Evolutionary conservation across 2,329 filamentous ascomycete species (phyloP), one percentile per base, ranked within the genome.

Genomic region (Phaeosphaeria sp.): DNA sequence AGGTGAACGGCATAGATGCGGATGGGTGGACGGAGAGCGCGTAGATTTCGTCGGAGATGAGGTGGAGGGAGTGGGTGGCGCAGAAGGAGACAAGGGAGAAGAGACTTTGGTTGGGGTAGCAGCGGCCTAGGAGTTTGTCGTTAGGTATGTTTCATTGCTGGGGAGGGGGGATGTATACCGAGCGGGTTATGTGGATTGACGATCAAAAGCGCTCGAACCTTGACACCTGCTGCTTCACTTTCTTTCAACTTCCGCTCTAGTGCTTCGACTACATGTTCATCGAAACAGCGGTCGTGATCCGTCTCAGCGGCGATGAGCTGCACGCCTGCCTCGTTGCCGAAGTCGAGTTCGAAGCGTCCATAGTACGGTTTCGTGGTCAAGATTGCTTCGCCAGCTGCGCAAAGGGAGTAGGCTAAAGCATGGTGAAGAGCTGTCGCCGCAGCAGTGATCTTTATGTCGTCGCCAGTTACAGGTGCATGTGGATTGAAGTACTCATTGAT

Each of bases 41-140:
- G 64, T 87, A 87, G 40, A 88, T 82, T 65, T 88, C 86, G 66
- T 88, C 85, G 62, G 80, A 82, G 68, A 87, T 79, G 39, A 87
- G 73, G 62, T 87, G 84, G 4, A 87, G 71, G 2, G 76, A 60
- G 60, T 86, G 73, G 53, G 78, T 77, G 51, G 83, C 74, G 62
- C 84, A 87, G 30, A 87, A 64, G 2, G 67, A 64, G 77, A 86
- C 79, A 21, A 84, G 69, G 6, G 71, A 73, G 0, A 79, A 58
- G 8, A 85, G 60, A 4, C 75, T 73, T 11, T 49, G 22, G 65
- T 71, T 22, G 20, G 75, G 57, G 81, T 84, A 69, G 47, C 65
- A 69, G 53, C 49, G 53, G 5, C 83, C 11, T 25, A 24, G 3
- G 2, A 25, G 3, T 7, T n/a, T n/a, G n/a, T n/a, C n/a, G n/a